phyloP scores from a whole-genome alignment of 2,329 filamentous ascomycete species.

The Parafenestella ontariensis region DNA sequence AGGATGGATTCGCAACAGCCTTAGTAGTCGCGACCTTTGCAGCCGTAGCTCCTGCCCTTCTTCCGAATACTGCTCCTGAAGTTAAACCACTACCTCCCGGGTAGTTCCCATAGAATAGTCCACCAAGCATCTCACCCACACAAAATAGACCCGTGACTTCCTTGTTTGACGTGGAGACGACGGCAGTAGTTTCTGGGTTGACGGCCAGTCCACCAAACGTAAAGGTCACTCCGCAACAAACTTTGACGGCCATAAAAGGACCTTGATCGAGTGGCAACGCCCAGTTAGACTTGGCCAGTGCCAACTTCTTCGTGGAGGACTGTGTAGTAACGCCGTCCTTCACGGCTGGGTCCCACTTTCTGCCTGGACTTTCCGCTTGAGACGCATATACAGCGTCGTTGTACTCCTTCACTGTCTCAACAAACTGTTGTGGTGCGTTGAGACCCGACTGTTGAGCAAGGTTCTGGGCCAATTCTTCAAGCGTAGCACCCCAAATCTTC shows the following conservation, averaged over 20 bases:
- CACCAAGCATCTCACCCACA: conserved; percentile 70
- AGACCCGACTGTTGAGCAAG: conserved; percentile 56
- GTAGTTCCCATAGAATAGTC: conserved; percentile 58
- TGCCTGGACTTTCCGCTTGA: conserved; percentile 53
- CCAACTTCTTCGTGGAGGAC: conserved; percentile 53
- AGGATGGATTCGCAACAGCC: too few relatives aligned
- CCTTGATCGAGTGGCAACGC: conserved; percentile 63
- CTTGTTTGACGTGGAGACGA: conserved; percentile 56
- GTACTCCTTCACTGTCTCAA: conserved; percentile 62
- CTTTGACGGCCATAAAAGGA: conserved; percentile 69
- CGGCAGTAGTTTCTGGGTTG: conserved; percentile 58
- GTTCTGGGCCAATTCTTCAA: conserved; percentile 65
- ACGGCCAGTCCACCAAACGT: conserved; percentile 71
- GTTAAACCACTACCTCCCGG: conserved; percentile 68
- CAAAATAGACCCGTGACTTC: conserved; percentile 66
- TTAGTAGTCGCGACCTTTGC: conserved; percentile 20
- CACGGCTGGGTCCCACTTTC: conserved; percentile 65
- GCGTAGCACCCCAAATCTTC: conserved; percentile 57
- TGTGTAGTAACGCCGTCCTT: conserved; percentile 69
- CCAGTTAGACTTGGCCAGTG: conserved; percentile 70
- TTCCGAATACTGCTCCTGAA: conserved; percentile 63
- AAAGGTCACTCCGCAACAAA: conserved; percentile 71
- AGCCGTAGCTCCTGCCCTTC: conserved; percentile 49
- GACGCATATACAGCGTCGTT: conserved; percentile 63
- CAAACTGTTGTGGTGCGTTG: conserved; percentile 54